Percentiles rank a stretch among this genome's conserved stretches.
phyloP scores from a whole-genome alignment of 768 basidiomycete genomes.

The Pleurotus ostreatus region DNA sequence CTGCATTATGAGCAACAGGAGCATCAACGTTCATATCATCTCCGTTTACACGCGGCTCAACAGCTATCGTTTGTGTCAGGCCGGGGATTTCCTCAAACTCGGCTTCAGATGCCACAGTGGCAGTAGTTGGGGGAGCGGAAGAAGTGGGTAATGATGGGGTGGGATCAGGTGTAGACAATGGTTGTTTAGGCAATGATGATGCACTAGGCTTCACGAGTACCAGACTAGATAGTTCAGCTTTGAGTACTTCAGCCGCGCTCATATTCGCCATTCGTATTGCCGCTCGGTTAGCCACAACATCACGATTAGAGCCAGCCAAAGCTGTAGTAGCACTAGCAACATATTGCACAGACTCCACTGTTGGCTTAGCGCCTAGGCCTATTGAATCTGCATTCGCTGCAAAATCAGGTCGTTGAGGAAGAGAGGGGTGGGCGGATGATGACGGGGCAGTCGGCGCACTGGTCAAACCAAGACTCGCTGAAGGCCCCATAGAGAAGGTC shows the following conservation, averaged over 20 bases:
- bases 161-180: constrained; percentile 22
- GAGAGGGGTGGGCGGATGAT: constrained; percentile 46
- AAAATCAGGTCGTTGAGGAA: constrained; percentile 70
- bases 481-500: constrained; percentile 40
- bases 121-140: neutral
- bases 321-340: constrained; percentile 64
- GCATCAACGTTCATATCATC: constrained; percentile 10
- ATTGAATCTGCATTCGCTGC: constrained; percentile 76
- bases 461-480: constrained; percentile 44
- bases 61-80: neutral
- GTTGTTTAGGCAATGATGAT: constrained; percentile 32
- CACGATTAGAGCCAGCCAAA: constrained; percentile 81
- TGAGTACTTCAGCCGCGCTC: constrained; percentile 91
- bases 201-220: constrained; percentile 40
- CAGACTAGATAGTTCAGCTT: constrained; percentile 76
- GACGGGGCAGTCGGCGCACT: constrained; percentile 38
- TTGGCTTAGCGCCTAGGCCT: constrained; percentile 64
- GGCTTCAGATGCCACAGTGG: neutral
- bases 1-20: constrained; percentile 18
- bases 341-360: constrained; percentile 53
- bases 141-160: constrained; percentile 3
- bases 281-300: constrained; percentile 85
- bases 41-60: constrained; percentile 1
- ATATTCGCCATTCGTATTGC: constrained; percentile 95
- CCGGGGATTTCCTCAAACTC: constrained; percentile 3